Conservation (phyloP, 2,329 filamentous ascomycete genomes). For the Alternaria solani region DNA sequence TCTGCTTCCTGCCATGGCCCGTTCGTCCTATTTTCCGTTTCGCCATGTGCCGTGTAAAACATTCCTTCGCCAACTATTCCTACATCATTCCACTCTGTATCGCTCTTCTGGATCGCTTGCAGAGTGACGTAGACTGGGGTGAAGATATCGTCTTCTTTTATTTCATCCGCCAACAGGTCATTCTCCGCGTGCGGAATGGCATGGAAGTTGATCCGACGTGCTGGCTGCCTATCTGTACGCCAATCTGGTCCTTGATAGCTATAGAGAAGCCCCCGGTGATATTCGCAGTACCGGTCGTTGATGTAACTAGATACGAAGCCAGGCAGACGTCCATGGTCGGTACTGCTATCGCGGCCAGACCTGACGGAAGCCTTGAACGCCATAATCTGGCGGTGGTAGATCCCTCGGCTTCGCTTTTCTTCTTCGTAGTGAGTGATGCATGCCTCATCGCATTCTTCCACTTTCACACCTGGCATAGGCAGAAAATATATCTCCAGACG, state of each 20-base stretch:
- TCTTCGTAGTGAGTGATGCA: background rate
- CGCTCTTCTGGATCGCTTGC: background rate
- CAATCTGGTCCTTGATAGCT: background rate
- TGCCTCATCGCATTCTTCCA: background rate
- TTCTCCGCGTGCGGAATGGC: background rate
- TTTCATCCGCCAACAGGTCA: background rate
- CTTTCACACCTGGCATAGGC: background rate
- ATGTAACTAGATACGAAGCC: background rate
- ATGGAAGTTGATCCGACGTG: background rate
- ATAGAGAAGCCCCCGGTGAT: background rate
- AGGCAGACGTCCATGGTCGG: background rate
- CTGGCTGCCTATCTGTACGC: background rate
- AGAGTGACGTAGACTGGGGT: background rate
- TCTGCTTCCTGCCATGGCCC: too few relatives aligned
- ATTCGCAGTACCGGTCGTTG: background rate
- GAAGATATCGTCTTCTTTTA: background rate
- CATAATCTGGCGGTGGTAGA: background rate
- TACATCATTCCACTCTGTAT: background rate
- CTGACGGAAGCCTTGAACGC: background rate
- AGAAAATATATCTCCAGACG: background rate
- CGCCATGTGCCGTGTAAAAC: too few relatives aligned
- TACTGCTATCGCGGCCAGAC: background rate
- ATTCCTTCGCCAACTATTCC: too few relatives aligned
- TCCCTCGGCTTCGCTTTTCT: background rate
- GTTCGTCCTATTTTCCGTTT: too few relatives aligned